Evolutionary conservation across 768 basidiomycete species (phyloP).

Genomic region (Suillus clintonianus): DNA sequence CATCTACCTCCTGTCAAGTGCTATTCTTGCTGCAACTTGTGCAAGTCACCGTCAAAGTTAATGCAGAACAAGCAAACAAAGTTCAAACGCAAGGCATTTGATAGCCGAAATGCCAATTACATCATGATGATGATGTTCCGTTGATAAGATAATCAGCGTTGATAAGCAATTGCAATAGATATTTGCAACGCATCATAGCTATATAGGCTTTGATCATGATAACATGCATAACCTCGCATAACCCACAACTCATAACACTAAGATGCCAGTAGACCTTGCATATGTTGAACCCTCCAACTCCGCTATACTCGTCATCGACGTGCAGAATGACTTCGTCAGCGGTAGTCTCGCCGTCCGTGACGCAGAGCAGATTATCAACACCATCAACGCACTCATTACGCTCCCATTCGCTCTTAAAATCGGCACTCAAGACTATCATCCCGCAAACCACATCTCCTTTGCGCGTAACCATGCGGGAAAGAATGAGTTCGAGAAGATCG

Average conservation of each 20-base stretch:
- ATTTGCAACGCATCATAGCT: not conserved
- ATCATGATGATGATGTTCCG: not conserved
- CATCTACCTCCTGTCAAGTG: not conserved
- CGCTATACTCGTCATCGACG: constrained; percentile 73
- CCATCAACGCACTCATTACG: constrained; percentile 58
- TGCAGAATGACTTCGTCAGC: constrained; percentile 82
- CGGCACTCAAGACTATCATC: constrained; percentile 63
- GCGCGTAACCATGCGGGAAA: constrained; percentile 49
- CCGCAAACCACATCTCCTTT: constrained; percentile 71
- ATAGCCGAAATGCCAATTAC: not conserved
- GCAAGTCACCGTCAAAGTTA: not conserved
- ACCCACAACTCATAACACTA: not conserved
- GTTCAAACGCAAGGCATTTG: not conserved
- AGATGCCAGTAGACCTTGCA: not conserved
- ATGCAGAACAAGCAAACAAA: not conserved
- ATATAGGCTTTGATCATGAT: no score
- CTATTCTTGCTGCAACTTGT: not conserved
- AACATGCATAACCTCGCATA: not conserved
- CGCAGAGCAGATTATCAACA: constrained; percentile 57
- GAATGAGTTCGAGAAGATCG: constrained; percentile 42
- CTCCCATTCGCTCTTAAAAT: constrained; percentile 53
- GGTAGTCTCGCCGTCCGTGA: constrained; percentile 73
- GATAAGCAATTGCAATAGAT: no score
- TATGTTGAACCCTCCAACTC: constrained; percentile 9
- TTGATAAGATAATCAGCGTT: not conserved